These are phyloP conservation scores for Thecamonas trahens DNA, from an alignment of 78 protist species.

Conservation along the genomic window DNA sequence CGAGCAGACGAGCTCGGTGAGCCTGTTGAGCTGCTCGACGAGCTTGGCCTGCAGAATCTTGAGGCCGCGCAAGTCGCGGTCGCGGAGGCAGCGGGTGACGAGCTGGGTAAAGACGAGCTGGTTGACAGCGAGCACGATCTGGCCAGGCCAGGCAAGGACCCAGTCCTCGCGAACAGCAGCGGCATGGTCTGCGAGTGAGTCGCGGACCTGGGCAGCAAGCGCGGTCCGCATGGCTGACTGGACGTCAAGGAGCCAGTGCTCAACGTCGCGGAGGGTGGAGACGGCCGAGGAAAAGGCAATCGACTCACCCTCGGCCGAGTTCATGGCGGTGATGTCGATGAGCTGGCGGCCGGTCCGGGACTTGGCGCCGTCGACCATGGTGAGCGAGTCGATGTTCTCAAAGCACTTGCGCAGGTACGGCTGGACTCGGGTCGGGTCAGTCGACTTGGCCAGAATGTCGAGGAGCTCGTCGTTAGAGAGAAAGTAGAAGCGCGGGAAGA, in stretches of 20 bases:
- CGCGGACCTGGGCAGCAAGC: neutral
- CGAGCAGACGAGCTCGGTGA: constrained; percentile 41
- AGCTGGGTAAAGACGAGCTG: constrained; percentile 50
- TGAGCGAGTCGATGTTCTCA: constrained; percentile 55
- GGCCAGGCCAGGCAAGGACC: constrained; percentile 66
- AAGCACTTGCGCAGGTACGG: constrained; percentile 75
- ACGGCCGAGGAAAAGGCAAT: constrained; percentile 13
- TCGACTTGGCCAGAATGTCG: constrained; percentile 59
- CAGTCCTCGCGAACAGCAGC: constrained; percentile 43
- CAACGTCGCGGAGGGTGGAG: constrained; percentile 38
- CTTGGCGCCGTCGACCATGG: constrained; percentile 25
- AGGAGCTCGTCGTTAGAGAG: constrained; percentile 68
- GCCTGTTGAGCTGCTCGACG: constrained; percentile 14
- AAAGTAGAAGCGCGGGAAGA: constrained; percentile 75
- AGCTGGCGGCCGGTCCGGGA: neutral
- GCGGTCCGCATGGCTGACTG: constrained; percentile 1
- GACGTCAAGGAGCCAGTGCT: constrained; percentile 67
- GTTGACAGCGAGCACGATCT: constrained; percentile 41
- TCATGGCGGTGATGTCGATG: constrained; percentile 35
- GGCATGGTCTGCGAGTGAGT: neutral
- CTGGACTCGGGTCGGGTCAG: constrained; percentile 69
- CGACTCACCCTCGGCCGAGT: constrained; percentile 38
- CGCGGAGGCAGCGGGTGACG: constrained; percentile 1
- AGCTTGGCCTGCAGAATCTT: constrained; percentile 7
- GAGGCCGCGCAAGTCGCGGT: constrained; percentile 1